Evolutionary conservation across 2,329 filamentous ascomycete genomes (phyloP), one percentile per base, ranked within the genome.

Genomic region (Coccinonectria pachysandricola): DNA sequence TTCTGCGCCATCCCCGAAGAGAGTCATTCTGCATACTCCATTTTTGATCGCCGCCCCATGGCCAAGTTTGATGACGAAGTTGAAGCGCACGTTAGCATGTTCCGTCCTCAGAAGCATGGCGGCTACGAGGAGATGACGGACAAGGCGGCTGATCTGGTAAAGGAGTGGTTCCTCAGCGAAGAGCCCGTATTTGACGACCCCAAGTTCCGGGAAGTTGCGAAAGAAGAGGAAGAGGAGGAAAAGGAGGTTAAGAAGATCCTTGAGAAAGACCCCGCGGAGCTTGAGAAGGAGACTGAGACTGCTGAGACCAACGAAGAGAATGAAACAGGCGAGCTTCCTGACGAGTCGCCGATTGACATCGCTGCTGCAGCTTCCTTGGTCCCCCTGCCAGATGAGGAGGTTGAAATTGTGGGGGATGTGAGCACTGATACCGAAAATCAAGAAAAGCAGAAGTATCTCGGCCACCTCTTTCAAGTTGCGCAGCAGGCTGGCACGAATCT

Each of bases 1-100:
- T 93, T 93, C 45, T 88, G 82, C 48, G 78, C 80, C 4, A 56
- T 87, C 13, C 79, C 76, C 0, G 56, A 63, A 10, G 61, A 63
- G 12, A 62, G 64, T 4, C 57, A 67, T 26, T 31, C 40, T 0
- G 59, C 57, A 0, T 48, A 50, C 23, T 28, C 42, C 1, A 38
- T 68, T 9, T 70, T 69, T 30, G 64, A 65, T 18, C 64, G 71
- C 10, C 51, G 54, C 19, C 66, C 79, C 16, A 79, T 91, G 45
- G 67, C 73, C 22, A 71, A 68, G 23, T 72, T 69, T 1, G 59
- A 61, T 2, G 79, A 85, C 38, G 84, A 92, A 54, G 70, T 83
- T 2, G 67, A 68, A 32, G 82, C 82, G 2, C 84, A 91, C 43
- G 68, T 75, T 50, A 66, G 58, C 41, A 59, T 83, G 64, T 83